Evolutionary conservation across 768 basidiomycete genomes (phyloP), one percentile per base, ranked within the genome.

Genomic region (Trichaptum fuscoviolaceum): DNA sequence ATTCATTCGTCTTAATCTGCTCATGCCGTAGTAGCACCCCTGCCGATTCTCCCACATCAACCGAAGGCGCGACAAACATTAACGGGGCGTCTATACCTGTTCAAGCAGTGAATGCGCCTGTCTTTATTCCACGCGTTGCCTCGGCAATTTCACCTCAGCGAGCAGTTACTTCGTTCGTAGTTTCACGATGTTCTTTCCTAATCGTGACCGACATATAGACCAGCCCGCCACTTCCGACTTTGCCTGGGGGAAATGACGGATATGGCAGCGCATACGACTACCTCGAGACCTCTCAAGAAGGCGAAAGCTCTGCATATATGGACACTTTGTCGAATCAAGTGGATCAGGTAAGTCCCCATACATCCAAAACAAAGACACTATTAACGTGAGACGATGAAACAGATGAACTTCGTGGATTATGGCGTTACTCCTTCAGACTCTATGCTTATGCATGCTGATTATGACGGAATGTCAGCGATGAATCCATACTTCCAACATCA

Each of bases 81-180:
- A 66, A 18, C 24, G 65, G 6, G 20, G 18, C 75, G 10, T 68
- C 80, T 17, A 73, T 82, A 76, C 82, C 85, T 2, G 82, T 88
- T 58, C 85, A 90, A 69, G 90, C 90, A 2, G 84, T 92, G 64
- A 91, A 93, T 73, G 92, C 92, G 0, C 91, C 93, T 36, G 86
- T 94, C 58, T 95, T 95, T 68, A 86, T 95, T 24, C 92, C 93
- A 23, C 93, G 91, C 74, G 78, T 73, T 66, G 69, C 76, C 27
- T 66, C 74, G 9, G 71, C 76, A 26, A 75, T 79, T 52, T 52
- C 42, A 52, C 15, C 42, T 12, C 42, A 52, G 42, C 5, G 42
- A 4, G 42, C 42, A 5, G 10, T 52, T 52, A 52, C 42, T 52
- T 52, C 42, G 42, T 52, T 52, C 42, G 42, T 52, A 52, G 42